These are phyloP conservation scores for Cnidoscolus chayamansa DNA, from an alignment of 441 rosid genomes.

Conservation along the genomic window DNA sequence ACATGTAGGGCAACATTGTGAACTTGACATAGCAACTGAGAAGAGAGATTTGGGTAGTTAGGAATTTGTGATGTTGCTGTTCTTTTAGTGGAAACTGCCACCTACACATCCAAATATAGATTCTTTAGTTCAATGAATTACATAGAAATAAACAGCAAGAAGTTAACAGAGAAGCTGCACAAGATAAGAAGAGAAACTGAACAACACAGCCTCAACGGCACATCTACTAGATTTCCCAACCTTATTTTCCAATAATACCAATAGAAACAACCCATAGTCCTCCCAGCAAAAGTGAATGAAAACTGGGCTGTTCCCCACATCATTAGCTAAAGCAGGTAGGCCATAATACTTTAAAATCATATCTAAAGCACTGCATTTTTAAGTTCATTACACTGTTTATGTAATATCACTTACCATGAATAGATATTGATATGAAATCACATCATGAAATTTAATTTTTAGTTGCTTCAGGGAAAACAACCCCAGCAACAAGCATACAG, in stretches of 20 bases:
- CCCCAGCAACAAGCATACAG: background rate
- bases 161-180: background rate
- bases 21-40: constrained; percentile 95
- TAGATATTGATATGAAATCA: background rate
- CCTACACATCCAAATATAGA: constrained; percentile 38
- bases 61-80: constrained; percentile 85
- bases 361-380: background rate
- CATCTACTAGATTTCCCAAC: too few species aligned
- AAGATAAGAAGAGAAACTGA: too few species aligned
- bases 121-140: background rate
- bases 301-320: background rate
- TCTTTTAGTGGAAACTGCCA: constrained; percentile 84
- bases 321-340: background rate
- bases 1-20: constrained; percentile 88
- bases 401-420: background rate
- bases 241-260: too few species aligned
- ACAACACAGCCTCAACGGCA: too few species aligned
- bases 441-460: background rate
- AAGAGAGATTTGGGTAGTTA: constrained; percentile 85
- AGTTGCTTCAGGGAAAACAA: background rate
- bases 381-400: background rate
- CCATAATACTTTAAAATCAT: background rate
- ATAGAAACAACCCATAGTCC: background rate
- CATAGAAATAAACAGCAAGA: constrained; percentile 4
- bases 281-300: background rate